phyloP scores from a whole-genome alignment of 1,284 basidiomycete genomes.

The Sphagnurus paluster region DNA sequence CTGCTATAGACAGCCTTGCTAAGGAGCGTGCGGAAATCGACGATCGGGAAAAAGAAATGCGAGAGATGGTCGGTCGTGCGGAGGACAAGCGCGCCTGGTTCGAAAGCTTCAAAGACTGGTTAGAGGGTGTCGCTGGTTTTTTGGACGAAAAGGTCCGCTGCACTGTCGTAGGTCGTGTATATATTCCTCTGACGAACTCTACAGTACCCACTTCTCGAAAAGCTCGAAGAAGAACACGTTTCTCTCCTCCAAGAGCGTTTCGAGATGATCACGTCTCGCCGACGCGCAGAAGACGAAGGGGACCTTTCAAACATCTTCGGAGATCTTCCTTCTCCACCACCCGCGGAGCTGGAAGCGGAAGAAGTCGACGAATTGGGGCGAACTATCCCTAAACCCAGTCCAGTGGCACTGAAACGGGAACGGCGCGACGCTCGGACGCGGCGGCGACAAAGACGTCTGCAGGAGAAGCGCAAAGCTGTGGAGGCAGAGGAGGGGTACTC shows the following conservation, averaged over 20 bases:
- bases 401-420: slow-evolving; percentile 46
- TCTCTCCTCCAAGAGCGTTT: slow-evolving; percentile 76
- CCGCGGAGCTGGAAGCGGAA: slow-evolving; percentile 34
- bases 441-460: slow-evolving; percentile 46
- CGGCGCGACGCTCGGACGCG: slow-evolving; percentile 54
- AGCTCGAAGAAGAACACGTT: slow-evolving; percentile 80
- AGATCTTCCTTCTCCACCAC: slow-evolving; percentile 33
- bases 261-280: slow-evolving; percentile 67
- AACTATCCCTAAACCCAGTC: slow-evolving; percentile 45
- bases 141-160: slow-evolving; percentile 83
- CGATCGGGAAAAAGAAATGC: slow-evolving; percentile 75
- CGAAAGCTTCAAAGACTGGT: slow-evolving; percentile 79
- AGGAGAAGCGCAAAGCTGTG: slow-evolving; percentile 27
- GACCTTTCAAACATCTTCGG: slow-evolving; percentile 81
- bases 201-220: slow-evolving; percentile 82
- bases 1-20: slow-evolving; percentile 60
- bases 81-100: slow-evolving; percentile 91
- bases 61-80: slow-evolving; percentile 75
- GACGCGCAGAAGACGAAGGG: slow-evolving; percentile 76
- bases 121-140: slow-evolving; percentile 86
- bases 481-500: slow-evolving; percentile 80
- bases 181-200: background rate
- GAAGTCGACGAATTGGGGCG: slow-evolving; percentile 70
- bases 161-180: no score
- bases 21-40: slow-evolving; percentile 75